Evolutionary conservation across 768 basidiomycete genomes (phyloP).

Genomic region (Rhodotorula sphaerocarpa): DNA sequence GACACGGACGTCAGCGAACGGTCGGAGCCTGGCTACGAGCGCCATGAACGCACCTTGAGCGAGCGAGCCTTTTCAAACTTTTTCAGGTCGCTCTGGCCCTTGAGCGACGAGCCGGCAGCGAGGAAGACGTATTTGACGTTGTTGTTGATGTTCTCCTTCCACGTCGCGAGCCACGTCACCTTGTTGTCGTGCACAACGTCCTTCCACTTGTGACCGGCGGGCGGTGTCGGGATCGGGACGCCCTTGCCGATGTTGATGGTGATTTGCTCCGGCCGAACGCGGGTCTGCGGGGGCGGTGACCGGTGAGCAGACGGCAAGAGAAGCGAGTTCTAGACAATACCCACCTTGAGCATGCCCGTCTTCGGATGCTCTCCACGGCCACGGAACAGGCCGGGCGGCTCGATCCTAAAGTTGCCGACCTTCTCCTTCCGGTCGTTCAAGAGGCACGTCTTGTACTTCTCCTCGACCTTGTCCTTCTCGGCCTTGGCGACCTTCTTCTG

Average conservation of each 20-base stretch:
- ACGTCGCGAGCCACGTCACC: slow-evolving; percentile 96
- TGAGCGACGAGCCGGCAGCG: slow-evolving; percentile 91
- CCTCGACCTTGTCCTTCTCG: slow-evolving; percentile 71
- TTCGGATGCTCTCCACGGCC: slow-evolving; percentile 97
- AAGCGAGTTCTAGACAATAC: background rate
- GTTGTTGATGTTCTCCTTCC: slow-evolving; percentile 96
- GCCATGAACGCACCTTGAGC: slow-evolving; percentile 60
- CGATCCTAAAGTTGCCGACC: slow-evolving; percentile 93
- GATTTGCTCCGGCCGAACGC: slow-evolving; percentile 89
- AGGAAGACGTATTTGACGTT: slow-evolving; percentile 69
- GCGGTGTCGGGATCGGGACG: slow-evolving; percentile 69
- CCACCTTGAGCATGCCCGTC: slow-evolving; percentile 88
- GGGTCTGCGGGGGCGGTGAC: slow-evolving; percentile 50
- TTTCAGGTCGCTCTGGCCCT: slow-evolving; percentile 93
- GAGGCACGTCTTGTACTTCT: slow-evolving; percentile 72
- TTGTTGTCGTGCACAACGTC: slow-evolving; percentile 81
- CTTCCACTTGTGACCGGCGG: slow-evolving; percentile 87
- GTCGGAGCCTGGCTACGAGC: background rate
- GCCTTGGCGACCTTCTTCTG: slow-evolving; percentile 91
- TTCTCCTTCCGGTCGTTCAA: slow-evolving; percentile 97
- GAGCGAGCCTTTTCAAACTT: slow-evolving; percentile 98
- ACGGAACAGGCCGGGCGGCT: slow-evolving; percentile 96
- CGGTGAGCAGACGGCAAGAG: background rate
- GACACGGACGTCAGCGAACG: too few species aligned
- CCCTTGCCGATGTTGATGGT: slow-evolving; percentile 83